Percentiles rank a stretch among this genome's conserved stretches.
phyloP scores from a whole-genome alignment of 1,139 yeast genomes.

The Taiozyma sp. region DNA sequence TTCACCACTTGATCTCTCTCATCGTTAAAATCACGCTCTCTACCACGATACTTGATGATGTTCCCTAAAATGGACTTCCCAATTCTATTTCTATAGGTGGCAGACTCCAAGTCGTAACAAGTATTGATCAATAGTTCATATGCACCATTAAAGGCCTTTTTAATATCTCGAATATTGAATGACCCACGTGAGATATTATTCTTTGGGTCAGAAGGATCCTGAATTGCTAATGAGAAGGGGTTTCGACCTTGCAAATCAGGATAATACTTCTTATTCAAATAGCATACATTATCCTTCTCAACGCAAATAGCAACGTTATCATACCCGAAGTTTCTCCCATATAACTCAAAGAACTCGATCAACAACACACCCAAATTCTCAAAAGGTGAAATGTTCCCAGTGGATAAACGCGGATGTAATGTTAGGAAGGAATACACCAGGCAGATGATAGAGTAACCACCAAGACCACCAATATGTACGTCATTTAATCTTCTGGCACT shows the following conservation, averaged over 20 bases:
- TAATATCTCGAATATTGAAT: conserved; percentile 74
- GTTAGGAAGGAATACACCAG: conserved; percentile 77
- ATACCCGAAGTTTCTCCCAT: conserved; percentile 88
- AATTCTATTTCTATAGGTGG: conserved; percentile 61
- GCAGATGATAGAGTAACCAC: conserved; percentile 92
- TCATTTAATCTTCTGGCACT: conserved; percentile 77
- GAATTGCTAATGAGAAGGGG: conserved; percentile 70
- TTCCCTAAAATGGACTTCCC: conserved; percentile 80
- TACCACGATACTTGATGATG: conserved; percentile 72
- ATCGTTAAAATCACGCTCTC: conserved; percentile 74
- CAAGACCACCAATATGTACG: conserved; percentile 95
- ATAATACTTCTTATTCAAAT: conserved; percentile 53
- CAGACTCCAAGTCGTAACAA: conserved; percentile 53
- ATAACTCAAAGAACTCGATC: conserved; percentile 92
- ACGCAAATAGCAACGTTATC: conserved; percentile 70
- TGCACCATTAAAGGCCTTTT: conserved; percentile 90
- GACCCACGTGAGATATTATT: conserved; percentile 89
- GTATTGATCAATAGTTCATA: conserved; percentile 72
- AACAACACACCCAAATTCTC: conserved; percentile 84
- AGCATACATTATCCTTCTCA: conserved; percentile 47
- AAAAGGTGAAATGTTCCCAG: conserved; percentile 60
- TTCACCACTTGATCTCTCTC: conserved; percentile 64
- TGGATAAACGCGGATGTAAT: conserved; percentile 74
- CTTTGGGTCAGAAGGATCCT: conserved; percentile 80
- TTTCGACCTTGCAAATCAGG: conserved; percentile 52